These are phyloP conservation scores for Solanum pennellii DNA, from an alignment of 257 asterid species.

Conservation along the genomic window DNA sequence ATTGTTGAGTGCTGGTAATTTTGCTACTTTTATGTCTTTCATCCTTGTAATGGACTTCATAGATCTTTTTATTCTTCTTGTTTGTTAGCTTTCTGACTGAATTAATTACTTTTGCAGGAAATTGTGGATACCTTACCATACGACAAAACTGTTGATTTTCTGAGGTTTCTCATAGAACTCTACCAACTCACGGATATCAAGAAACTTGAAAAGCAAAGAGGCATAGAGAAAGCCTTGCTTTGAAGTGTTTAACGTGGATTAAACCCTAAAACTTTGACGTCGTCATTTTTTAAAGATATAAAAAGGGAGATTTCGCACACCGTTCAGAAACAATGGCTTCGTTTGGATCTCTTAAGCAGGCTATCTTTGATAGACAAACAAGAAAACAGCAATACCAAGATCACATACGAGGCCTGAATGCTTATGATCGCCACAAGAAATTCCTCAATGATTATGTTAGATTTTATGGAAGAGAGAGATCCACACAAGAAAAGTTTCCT, in stretches of 20 bases:
- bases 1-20: not conserved
- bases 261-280: not conserved
- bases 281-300: not conserved
- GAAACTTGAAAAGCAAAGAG: not conserved
- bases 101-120: not conserved
- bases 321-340: conserved; percentile 43
- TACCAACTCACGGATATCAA: not conserved
- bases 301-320: not conserved
- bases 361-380: conserved; percentile 70
- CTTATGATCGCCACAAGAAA: conserved; percentile 92
- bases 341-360: conserved; percentile 68
- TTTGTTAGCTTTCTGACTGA: not conserved
- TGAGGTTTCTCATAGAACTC: not conserved
- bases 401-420: conserved; percentile 86
- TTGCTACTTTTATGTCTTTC: not conserved
- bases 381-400: conserved; percentile 92
- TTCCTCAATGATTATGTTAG: conserved; percentile 67
- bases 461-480: conserved; percentile 61
- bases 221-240: not conserved
- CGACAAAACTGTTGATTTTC: not conserved
- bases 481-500: conserved; percentile 44
- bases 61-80: not conserved
- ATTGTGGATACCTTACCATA: not conserved
- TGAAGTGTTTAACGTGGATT: not conserved
- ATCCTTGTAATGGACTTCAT: not conserved